phyloP scores from a whole-genome alignment of 805 yeast species.

The Hyphopichia homilentoma region DNA sequence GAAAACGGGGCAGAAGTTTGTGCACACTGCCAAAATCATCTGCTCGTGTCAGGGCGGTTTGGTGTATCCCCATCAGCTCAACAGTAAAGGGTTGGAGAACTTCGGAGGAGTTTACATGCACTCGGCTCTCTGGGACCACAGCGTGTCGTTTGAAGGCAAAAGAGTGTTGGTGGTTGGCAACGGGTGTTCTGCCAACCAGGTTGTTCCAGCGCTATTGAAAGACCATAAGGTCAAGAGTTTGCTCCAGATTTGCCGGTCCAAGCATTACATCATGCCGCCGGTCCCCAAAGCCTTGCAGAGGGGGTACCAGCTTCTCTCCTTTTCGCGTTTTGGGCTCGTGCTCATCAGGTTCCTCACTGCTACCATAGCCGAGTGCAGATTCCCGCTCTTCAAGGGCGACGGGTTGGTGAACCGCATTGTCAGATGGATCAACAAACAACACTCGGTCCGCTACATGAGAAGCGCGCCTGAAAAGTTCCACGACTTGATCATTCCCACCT shows the following conservation, averaged over 20 bases:
- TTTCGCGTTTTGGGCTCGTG: conserved; percentile 24
- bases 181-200: conserved; percentile 41
- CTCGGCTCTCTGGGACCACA: conserved; percentile 36
- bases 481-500: conserved; percentile 30
- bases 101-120: conserved; percentile 39
- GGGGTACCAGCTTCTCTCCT: conserved; percentile 21
- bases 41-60: conserved; percentile 32
- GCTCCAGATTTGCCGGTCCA: conserved; percentile 31
- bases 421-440: conserved; percentile 19
- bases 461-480: conserved; percentile 29
- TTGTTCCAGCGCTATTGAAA: conserved; percentile 34
- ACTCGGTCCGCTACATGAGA: conserved; percentile 22
- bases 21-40: conserved; percentile 26
- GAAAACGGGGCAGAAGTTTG: conserved; percentile 25
- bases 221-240: conserved; percentile 21
- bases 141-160: conserved; percentile 28
- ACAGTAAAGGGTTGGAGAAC: conserved; percentile 28
- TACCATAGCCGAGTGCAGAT: conserved; percentile 28
- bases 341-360: conserved; percentile 26
- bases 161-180: conserved; percentile 38
- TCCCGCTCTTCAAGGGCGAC: conserved; percentile 32
- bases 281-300: conserved; percentile 19
- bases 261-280: conserved; percentile 39
- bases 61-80: conserved; percentile 30
- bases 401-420: conserved; percentile 21